phyloP scores from a whole-genome alignment of 495 filamentous ascomycete genomes.

The Glarea lozoyensis region DNA sequence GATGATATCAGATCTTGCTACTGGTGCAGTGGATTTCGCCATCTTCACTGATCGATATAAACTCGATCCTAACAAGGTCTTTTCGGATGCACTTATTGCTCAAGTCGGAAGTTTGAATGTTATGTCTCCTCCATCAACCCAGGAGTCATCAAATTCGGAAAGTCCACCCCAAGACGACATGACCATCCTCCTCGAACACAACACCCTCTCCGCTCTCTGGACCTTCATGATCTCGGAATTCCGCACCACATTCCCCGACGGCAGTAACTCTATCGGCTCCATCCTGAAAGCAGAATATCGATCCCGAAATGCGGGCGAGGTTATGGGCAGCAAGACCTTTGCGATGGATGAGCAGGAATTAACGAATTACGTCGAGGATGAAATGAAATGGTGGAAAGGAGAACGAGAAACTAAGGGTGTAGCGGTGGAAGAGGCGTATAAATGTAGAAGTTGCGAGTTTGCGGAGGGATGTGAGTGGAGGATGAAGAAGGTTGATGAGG shows the following conservation, averaged over 20 bases:
- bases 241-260: conserved; percentile 45
- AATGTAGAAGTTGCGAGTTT: conserved; percentile 61
- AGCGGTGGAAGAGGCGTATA: conserved; percentile 80
- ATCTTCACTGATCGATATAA: conserved; percentile 59
- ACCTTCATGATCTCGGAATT: conserved; percentile 51
- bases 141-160: conserved; percentile 27
- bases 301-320: conserved; percentile 32
- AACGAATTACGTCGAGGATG: conserved; percentile 52
- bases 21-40: conserved; percentile 57
- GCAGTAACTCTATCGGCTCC: conserved; percentile 37
- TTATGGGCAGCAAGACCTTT: conserved; percentile 63
- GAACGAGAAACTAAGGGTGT: conserved; percentile 71
- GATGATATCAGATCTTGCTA: conserved; percentile 68
- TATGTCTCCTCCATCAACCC: conserved; percentile 30
- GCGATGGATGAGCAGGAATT: conserved; percentile 55
- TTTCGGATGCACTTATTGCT: conserved; percentile 73
- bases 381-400: conserved; percentile 84
- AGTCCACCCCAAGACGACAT: conserved; percentile 27
- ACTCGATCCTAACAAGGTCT: conserved; percentile 51
- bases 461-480: conserved; percentile 45
- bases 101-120: conserved; percentile 66
- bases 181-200: conserved; percentile 48
- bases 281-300: conserved; percentile 61
- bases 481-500: conserved; percentile 25
- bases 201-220: conserved; percentile 56